Conservation (phyloP, 2,329 filamentous ascomycete genomes). For the Atkinsonella texensis region DNA sequence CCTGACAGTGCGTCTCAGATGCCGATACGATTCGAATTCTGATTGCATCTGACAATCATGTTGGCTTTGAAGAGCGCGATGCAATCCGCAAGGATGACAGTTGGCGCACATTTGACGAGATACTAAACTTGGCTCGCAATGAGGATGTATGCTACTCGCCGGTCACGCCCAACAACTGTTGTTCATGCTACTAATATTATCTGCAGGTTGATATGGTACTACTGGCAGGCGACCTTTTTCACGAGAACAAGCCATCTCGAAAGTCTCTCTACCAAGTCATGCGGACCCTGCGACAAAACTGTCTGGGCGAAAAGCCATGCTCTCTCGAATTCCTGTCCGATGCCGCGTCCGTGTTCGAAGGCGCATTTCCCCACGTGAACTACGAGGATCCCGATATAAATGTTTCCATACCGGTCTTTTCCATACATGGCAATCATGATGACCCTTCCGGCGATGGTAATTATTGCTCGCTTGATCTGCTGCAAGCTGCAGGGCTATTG, state of each 20-base stretch:
- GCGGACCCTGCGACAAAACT: slow-evolving; percentile 85
- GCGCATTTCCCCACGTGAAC: slow-evolving; percentile 86
- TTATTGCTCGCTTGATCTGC: slow-evolving; percentile 76
- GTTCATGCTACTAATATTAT: background rate
- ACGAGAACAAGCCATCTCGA: slow-evolving; percentile 93
- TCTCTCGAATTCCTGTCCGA: slow-evolving; percentile 92
- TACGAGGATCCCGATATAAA: slow-evolving; percentile 98
- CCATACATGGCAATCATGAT: slow-evolving; percentile 96
- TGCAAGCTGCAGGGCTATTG: slow-evolving; percentile 81
- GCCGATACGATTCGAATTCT: slow-evolving; percentile 89
- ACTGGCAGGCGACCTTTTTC: slow-evolving; percentile 88
- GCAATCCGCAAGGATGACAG: slow-evolving; percentile 92
- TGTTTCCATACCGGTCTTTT: slow-evolving; percentile 92
- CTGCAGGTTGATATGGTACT: slow-evolving; percentile 83
- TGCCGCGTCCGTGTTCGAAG: slow-evolving; percentile 79
- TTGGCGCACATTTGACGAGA: slow-evolving; percentile 91
- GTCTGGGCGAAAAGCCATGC: slow-evolving; percentile 88
- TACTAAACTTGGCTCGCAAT: slow-evolving; percentile 77
- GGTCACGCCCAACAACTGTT: no score
- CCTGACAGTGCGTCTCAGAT: slow-evolving; percentile 19
- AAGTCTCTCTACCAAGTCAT: slow-evolving; percentile 97
- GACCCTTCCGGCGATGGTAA: slow-evolving; percentile 95
- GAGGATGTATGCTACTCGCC: slow-evolving; percentile 49
- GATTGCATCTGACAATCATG: slow-evolving; percentile 93
- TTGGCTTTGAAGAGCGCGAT: slow-evolving; percentile 90